These are phyloP conservation scores for Trichoderma sp. DNA, from an alignment of 2,329 filamentous ascomycete species.

Conservation along the genomic window DNA sequence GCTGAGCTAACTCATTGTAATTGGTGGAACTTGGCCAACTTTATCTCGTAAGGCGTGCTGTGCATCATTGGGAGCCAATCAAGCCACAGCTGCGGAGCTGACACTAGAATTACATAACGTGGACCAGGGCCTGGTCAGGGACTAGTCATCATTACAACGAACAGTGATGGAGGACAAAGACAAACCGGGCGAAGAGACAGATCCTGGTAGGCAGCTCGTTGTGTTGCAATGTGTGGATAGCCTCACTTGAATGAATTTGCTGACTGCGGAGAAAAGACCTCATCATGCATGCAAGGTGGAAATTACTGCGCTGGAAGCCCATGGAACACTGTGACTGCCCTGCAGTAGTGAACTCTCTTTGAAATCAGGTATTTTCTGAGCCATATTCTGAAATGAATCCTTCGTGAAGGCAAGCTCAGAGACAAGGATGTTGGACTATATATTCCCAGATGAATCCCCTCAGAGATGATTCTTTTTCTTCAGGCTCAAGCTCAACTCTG, in stretches of 20 bases:
- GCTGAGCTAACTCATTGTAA: neutral
- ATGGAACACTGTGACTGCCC: neutral
- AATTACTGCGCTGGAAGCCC: neutral
- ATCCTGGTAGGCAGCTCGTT: neutral
- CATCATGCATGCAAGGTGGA: neutral
- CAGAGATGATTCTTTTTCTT: neutral
- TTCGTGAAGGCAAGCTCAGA: neutral
- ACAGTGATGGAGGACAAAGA: neutral
- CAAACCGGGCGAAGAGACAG: neutral
- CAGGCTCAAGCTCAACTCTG: neutral
- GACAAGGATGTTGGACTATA: neutral
- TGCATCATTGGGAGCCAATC: neutral
- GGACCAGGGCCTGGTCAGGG: neutral
- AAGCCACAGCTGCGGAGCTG: neutral
- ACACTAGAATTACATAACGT: constrained; percentile 11
- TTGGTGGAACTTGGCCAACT: constrained; percentile 5
- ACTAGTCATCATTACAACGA: neutral
- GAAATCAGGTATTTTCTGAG: neutral
- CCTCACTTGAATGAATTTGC: neutral
- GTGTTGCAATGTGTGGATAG: neutral
- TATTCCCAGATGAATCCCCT: neutral
- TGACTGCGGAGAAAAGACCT: neutral
- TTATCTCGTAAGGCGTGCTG: neutral
- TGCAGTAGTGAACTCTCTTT: neutral
- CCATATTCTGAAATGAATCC: neutral